Conservation (phyloP, 352 stramenopile genomes). For the Pythium brassicae region DNA sequence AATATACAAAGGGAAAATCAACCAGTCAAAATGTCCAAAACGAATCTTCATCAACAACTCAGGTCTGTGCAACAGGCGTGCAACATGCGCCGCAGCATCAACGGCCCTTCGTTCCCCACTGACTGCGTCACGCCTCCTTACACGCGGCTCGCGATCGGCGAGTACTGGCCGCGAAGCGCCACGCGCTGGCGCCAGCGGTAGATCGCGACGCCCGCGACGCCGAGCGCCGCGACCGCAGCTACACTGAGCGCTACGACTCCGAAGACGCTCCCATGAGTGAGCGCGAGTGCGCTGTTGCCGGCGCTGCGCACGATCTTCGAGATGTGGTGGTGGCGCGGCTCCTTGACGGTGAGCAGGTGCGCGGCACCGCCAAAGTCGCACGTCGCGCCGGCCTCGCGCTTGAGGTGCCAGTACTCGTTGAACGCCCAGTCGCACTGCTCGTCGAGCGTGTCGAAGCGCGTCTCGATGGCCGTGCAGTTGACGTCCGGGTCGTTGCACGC, state of each 20-base stretch:
- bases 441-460: constrained; percentile 43
- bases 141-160: constrained; percentile 30
- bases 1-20: too few species aligned
- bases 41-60: too few species aligned
- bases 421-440: constrained; percentile 68
- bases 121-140: too few species aligned
- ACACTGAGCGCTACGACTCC: constrained; percentile 15
- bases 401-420: constrained; percentile 68
- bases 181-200: constrained; percentile 21
- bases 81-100: too few species aligned
- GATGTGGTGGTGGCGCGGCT: constrained; percentile 1
- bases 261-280: constrained; percentile 2
- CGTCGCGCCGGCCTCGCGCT: constrained; percentile 59
- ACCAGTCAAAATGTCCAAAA: too few species aligned
- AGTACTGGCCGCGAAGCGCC: constrained; percentile 36
- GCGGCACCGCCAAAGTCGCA: constrained; percentile 71
- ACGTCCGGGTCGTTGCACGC: constrained; percentile 46
- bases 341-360: constrained; percentile 35
- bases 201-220: constrained; percentile 6
- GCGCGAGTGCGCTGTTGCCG: background rate
- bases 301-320: background rate
- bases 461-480: constrained; percentile 45
- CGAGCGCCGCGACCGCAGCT: constrained; percentile 14
- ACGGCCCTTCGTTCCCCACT: too few species aligned
- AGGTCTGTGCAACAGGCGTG: too few species aligned